Base-by-base conservation (phyloP, 768 basidiomycete genomes). In the Chiua virens region DNA sequence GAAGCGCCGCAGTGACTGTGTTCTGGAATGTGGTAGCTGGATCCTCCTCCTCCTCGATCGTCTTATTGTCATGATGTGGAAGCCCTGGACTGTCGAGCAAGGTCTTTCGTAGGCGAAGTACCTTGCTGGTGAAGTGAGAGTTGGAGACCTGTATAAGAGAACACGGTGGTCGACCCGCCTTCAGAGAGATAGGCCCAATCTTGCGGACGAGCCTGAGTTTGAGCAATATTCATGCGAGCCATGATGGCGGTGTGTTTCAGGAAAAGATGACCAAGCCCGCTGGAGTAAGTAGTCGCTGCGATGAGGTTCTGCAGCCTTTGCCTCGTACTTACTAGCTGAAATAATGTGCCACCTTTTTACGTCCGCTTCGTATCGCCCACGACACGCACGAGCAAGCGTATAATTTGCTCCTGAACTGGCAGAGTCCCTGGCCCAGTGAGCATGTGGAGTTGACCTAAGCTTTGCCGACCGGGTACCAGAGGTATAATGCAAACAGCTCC, bases 141-240 rank as follows among this genome's bases (percentile, higher is more conserved):
- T 80, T 67, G 8, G 63, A 44, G 75, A 0, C 93, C 91, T 10
- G 62, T 57, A 63, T 95, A 96, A 8, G 89, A 83, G 68, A 94
- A 91, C 15, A 98, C 92, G 58, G 92, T 82, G 7, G 91, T 88
- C 18, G 92, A 88, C 18, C 89, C 92, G n/a, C 96, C 96, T 73
- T 98, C 96, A 0, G 92, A 86, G 20, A 92, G 72, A 64, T 98
- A 98, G 55, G 65, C 71, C 94, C 95, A 98, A 66, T 89, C 73
- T 11, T 43, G 49, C 1, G 74, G 75, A 18, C 57, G n/a, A n/a
- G n/a, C n/a, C n/a, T n/a, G 61, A 27, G 61, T 76, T 42, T 67
- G 47, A 15, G 57, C 45, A 42, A 71, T 49, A 11, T 48, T 53
- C 17, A 54, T 22, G 11, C 11, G 54, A 28, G 49, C 18, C 67